Conservation (phyloP, 331 rosid genomes). For the Malus hybrid region DNA sequence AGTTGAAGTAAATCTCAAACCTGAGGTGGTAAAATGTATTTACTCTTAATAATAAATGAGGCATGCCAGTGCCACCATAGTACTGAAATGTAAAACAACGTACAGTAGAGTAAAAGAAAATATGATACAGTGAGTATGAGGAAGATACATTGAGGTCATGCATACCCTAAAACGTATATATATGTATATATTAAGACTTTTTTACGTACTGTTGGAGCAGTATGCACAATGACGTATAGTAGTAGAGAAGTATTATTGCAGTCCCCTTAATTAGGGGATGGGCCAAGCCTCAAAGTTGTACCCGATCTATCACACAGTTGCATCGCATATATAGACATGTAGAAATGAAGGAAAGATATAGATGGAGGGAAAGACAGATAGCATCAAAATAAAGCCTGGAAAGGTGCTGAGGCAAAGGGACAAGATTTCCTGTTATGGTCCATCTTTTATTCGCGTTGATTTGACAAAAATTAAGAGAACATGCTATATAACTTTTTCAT, state of each 20-base stretch:
- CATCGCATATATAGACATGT: neutral
- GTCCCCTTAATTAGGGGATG: neutral
- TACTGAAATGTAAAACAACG: no score
- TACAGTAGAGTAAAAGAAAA: no score
- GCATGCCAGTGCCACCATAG: no score
- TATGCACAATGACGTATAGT: neutral
- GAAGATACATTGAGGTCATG: no score
- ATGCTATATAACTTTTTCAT: neutral
- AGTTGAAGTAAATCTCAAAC: no score
- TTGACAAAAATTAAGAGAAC: neutral
- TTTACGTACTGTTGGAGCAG: neutral
- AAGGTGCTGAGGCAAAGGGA: constrained; percentile 31
- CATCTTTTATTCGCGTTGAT: neutral
- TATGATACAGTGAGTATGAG: no score
- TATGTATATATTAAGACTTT: no score
- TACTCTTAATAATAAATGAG: no score
- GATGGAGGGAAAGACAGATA: constrained; percentile 5
- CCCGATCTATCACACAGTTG: neutral
- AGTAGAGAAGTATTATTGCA: neutral
- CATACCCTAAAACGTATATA: no score
- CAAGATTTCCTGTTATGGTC: constrained; percentile 33
- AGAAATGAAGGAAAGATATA: constrained; percentile 1
- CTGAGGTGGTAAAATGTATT: no score
- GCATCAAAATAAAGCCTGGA: constrained; percentile 18
- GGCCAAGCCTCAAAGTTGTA: neutral